Evolutionary conservation across 2,329 filamentous ascomycete genomes (phyloP).

Genomic region (Alternaria solani): DNA sequence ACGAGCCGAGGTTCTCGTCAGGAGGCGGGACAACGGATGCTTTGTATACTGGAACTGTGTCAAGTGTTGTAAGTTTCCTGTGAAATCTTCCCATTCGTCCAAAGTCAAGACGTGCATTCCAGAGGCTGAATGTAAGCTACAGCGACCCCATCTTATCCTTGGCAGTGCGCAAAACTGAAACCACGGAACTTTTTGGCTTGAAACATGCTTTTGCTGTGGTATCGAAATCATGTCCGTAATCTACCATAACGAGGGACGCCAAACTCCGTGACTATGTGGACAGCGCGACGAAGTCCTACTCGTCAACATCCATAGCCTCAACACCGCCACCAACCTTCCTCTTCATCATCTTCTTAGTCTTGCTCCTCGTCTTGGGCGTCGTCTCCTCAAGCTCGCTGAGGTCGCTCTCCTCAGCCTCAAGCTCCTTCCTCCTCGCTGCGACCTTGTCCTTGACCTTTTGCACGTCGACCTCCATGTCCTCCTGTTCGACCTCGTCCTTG

Average conservation of each 20-base stretch:
- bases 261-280: conserved; percentile 27
- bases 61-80: neutral
- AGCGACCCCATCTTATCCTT: neutral
- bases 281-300: conserved; percentile 15
- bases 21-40: neutral
- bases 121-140: neutral
- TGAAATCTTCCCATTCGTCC: too few species aligned
- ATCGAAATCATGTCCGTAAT: conserved; percentile 36
- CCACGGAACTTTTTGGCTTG: neutral
- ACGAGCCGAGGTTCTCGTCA: conserved; percentile 5
- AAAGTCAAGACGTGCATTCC: neutral
- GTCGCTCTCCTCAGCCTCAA: conserved; percentile 64
- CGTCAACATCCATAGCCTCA: conserved; percentile 60
- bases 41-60: neutral
- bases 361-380: conserved; percentile 52
- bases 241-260: conserved; percentile 32
- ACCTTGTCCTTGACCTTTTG: conserved; percentile 60
- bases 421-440: conserved; percentile 67
- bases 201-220: conserved; percentile 36
- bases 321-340: conserved; percentile 56
- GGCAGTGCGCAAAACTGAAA: neutral
- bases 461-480: conserved; percentile 62
- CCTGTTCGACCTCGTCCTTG: conserved; percentile 63
- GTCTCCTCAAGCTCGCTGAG: conserved; percentile 48
- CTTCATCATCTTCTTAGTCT: conserved; percentile 54